These are phyloP conservation scores for Ajuga chamaepitys DNA, from an alignment of 257 asterid genomes.

Conservation along the genomic window DNA sequence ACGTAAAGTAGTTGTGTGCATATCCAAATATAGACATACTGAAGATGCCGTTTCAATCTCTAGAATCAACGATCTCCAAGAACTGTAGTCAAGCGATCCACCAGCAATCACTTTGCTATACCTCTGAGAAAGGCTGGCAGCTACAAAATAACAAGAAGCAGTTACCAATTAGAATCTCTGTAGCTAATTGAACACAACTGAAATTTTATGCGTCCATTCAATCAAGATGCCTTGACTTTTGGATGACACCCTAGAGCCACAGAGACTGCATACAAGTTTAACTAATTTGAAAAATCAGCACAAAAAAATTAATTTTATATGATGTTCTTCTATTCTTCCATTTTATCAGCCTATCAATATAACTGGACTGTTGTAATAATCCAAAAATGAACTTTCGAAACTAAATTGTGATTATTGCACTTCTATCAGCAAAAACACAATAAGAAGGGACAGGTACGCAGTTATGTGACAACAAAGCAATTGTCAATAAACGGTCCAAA, in stretches of 20 bases:
- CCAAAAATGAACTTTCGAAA: not conserved
- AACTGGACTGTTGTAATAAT: not conserved
- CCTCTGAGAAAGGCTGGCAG: constrained; percentile 32
- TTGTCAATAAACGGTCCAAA: no score
- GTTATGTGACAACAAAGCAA: no score
- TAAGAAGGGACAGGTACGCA: no score
- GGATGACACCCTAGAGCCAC: not conserved
- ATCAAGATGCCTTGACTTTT: not conserved
- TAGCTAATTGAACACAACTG: not conserved
- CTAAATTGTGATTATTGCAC: no score
- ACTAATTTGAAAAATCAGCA: not conserved
- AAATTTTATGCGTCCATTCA: not conserved
- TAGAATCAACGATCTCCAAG: constrained; percentile 55
- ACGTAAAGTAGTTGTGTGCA: not conserved
- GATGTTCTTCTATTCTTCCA: not conserved
- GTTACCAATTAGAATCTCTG: constrained; percentile 11
- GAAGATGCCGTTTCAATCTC: constrained; percentile 51
- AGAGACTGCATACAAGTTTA: not conserved
- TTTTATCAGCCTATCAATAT: not conserved
- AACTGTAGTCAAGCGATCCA: constrained; percentile 45
- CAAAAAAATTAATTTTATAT: no score
- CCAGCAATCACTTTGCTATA: constrained; percentile 47
- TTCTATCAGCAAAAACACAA: no score
- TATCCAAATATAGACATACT: constrained; percentile 31
- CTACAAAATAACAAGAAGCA: constrained; percentile 28